Conservation (phyloP, 345 rosid genomes). For the Orychophragmus violaceus region DNA sequence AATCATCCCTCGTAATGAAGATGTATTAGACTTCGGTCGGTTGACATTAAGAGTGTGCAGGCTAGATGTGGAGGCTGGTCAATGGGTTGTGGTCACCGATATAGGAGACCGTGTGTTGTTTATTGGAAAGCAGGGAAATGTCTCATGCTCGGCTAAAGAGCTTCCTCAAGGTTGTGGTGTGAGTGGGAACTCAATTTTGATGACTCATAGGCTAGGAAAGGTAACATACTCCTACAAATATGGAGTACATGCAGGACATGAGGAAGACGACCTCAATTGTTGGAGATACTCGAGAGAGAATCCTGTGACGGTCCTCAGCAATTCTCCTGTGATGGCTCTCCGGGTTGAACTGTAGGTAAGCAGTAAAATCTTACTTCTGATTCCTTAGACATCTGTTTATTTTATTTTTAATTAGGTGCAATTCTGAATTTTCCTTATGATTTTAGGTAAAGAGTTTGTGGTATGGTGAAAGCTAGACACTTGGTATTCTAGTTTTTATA, state of each 20-base stretch:
- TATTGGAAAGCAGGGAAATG: background rate
- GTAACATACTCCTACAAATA: background rate
- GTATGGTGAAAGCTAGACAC: background rate
- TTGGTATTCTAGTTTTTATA: background rate
- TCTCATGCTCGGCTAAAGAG: background rate
- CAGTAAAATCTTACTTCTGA: too few relatives aligned
- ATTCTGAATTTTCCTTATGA: background rate
- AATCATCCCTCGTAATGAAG: background rate
- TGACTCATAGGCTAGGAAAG: background rate
- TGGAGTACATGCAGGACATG: too few relatives aligned
- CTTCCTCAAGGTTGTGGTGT: background rate
- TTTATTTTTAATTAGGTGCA: background rate
- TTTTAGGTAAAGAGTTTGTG: background rate
- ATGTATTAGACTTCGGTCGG: background rate
- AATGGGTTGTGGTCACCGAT: background rate
- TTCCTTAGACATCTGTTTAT: background rate
- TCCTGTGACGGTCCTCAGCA: background rate
- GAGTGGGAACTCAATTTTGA: background rate
- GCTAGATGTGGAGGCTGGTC: background rate
- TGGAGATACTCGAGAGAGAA: background rate
- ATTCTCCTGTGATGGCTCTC: too few relatives aligned
- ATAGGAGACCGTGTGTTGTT: background rate
- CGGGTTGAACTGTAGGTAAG: background rate
- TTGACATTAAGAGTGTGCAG: background rate
- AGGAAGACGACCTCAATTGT: background rate